Conservation (phyloP, 208 protist species). For the Blastocrithidia nonstop region DNA sequence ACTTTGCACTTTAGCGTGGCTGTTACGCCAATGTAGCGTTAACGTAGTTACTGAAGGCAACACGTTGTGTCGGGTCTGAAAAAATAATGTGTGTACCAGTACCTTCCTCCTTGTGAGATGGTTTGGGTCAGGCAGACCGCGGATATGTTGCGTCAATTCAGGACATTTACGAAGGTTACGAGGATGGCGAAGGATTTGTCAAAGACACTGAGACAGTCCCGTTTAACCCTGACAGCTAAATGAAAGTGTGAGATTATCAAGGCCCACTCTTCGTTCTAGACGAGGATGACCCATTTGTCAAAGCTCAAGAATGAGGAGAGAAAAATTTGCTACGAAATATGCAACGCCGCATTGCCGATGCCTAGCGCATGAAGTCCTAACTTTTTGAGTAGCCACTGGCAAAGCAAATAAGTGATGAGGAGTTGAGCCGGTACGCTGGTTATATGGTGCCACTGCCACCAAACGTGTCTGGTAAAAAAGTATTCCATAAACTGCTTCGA, state of each 20-base stretch:
- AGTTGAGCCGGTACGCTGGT: constrained; percentile 48
- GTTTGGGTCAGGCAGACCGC: constrained; percentile 35
- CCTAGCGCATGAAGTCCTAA: constrained; percentile 17
- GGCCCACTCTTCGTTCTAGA: constrained; percentile 46
- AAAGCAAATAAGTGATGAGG: constrained; percentile 33
- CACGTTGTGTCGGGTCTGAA: constrained; percentile 51
- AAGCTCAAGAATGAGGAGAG: constrained; percentile 42
- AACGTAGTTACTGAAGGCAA: constrained; percentile 58
- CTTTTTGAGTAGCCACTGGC: constrained; percentile 65
- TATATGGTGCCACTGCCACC: constrained; percentile 67
- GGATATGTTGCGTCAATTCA: constrained; percentile 66
- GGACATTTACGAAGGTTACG: constrained; percentile 67
- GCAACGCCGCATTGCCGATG: constrained; percentile 30
- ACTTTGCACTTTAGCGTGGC: constrained; percentile 67
- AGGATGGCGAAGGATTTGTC: constrained; percentile 59
- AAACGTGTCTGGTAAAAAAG: constrained; percentile 33
- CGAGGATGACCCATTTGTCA: constrained; percentile 28
- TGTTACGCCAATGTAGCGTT: constrained; percentile 80
- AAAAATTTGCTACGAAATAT: constrained; percentile 56
- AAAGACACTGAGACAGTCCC: constrained; percentile 16
- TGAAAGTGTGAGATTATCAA: constrained; percentile 35
- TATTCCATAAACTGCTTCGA: constrained; percentile 55
- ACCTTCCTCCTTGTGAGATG: constrained; percentile 29
- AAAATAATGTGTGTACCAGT: constrained; percentile 36
- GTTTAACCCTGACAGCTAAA: constrained; percentile 7